phyloP scores from a whole-genome alignment of 2,329 filamentous ascomycete genomes.

The Fusarium globosum region DNA sequence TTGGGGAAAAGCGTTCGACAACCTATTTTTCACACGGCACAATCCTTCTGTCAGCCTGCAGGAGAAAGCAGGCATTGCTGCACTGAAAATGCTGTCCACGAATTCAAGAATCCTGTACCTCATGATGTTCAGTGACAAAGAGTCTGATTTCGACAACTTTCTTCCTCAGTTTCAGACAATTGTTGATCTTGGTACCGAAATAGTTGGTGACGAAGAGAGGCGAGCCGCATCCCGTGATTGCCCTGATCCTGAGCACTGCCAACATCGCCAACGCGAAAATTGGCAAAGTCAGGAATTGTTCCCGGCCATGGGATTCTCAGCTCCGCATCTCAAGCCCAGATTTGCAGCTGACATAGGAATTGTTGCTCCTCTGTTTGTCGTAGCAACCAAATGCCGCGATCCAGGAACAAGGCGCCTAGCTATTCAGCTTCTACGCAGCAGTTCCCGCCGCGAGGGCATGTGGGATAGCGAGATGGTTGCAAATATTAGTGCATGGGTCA shows the following conservation, averaged over 20 bases:
- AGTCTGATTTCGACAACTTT: conserved; percentile 68
- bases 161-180: conserved; percentile 64
- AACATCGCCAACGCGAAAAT: conserved; percentile 48
- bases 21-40: conserved; percentile 62
- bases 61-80: conserved; percentile 69
- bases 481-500: conserved; percentile 66
- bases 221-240: conserved; percentile 60
- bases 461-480: conserved; percentile 73
- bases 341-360: conserved; percentile 74
- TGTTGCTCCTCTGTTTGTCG: conserved; percentile 72
- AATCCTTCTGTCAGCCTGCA: conserved; percentile 62
- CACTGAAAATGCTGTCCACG: conserved; percentile 71
- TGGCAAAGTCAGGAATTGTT: conserved; percentile 47
- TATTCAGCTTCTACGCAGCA: conserved; percentile 69
- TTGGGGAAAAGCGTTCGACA: conserved; percentile 68
- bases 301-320: conserved; percentile 56
- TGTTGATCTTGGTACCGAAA: conserved; percentile 67
- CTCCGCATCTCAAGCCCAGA: conserved; percentile 67
- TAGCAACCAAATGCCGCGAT: conserved; percentile 74
- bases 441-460: conserved; percentile 73
- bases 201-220: conserved; percentile 68
- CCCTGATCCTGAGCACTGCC: conserved; percentile 57
- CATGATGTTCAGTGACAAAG: conserved; percentile 69
- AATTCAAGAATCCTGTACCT: conserved; percentile 68
- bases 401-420: conserved; percentile 67